Evolutionary conservation across 148 eudicot genomes (phyloP), one percentile per base, ranked within the genome.

Genomic region (Spergularia bocconei): DNA sequence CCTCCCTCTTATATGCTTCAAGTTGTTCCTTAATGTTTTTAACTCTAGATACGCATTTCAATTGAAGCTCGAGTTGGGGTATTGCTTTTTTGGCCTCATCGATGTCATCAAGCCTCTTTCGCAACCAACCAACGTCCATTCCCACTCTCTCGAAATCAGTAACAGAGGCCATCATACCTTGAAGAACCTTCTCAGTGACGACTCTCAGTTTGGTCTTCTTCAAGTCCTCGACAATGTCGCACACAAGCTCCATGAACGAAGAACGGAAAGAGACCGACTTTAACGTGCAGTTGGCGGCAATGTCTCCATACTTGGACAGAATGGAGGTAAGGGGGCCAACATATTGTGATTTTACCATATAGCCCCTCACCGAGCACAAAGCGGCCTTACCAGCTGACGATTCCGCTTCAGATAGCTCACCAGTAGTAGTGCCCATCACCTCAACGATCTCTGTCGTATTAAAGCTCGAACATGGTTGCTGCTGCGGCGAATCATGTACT

Each of bases 101-200:
- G 0, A 74, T 74, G 21, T 74, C 77, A 11, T 29, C 59, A 16
- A 74, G 60, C 50, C 77, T 63, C 67, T 54, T 74, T 51, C 47
- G 63, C 25, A 74, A 57, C 77, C 77, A 73, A 14, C 69, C 69
- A 11, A 74, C 69, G 13, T 74, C 69, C 13, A 74, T n/a, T 6
- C 20, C 25, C 16, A 10, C 50, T 29, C 33, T 62, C 50, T 74
- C 69, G 23, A 74, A 48, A 17, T 74, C 77, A 61, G 15, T 11
- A 9, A 74, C 7, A 11, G 60, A 25, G 29, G 0, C 60, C 69
- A 63, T 36, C 69, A 63, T 62, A 25, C 52, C 33, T 51, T 51
- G 0, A n/a, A 74, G 57, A 50, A 63, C 12, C 13, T 74, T 36
- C 19, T 63, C 47, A 9, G 14, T 51, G 12, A 74, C 51, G 55